Percentiles rank a stretch among this genome's conserved stretches.
These are phyloP conservation scores for Leccinum disarticulatum DNA, from an alignment of 768 basidiomycete genomes.

Conservation along the genomic window DNA sequence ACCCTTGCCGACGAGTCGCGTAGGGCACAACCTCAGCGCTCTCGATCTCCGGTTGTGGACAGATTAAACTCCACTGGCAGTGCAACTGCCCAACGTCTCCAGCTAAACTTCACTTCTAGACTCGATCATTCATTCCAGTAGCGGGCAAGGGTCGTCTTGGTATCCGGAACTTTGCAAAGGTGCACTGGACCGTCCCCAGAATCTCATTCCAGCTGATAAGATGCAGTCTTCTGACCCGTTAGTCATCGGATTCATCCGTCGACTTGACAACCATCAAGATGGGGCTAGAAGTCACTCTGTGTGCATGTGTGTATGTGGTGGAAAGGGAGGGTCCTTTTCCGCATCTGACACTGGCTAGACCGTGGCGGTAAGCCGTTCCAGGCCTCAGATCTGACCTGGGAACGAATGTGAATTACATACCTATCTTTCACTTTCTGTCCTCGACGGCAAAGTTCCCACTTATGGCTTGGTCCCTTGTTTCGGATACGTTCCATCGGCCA, in stretches of 20 bases:
- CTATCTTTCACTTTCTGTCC: conserved; percentile 2
- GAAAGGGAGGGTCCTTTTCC: background rate
- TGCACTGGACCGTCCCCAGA: background rate
- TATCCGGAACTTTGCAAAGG: background rate
- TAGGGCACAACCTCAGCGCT: background rate
- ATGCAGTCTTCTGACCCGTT: conserved; percentile 8
- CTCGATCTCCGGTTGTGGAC: background rate
- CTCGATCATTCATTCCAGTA: background rate
- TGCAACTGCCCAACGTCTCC: too few species aligned
- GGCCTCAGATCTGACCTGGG: background rate
- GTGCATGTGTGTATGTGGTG: background rate
- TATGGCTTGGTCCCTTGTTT: conserved; percentile 18
- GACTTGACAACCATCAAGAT: conserved; percentile 25
- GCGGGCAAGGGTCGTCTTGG: background rate
- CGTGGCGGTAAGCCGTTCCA: background rate
- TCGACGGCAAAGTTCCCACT: conserved; percentile 8
- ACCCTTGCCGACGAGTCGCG: background rate
- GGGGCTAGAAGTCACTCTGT: background rate
- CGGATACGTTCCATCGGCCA: conserved; percentile 7
- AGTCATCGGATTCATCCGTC: conserved; percentile 5
- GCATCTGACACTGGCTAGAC: background rate
- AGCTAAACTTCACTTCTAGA: background rate
- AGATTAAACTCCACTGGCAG: background rate
- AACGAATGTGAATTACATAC: background rate
- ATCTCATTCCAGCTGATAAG: background rate